Base-by-base conservation (phyloP, 1,284 basidiomycete species). In the Grifola frondosa region DNA sequence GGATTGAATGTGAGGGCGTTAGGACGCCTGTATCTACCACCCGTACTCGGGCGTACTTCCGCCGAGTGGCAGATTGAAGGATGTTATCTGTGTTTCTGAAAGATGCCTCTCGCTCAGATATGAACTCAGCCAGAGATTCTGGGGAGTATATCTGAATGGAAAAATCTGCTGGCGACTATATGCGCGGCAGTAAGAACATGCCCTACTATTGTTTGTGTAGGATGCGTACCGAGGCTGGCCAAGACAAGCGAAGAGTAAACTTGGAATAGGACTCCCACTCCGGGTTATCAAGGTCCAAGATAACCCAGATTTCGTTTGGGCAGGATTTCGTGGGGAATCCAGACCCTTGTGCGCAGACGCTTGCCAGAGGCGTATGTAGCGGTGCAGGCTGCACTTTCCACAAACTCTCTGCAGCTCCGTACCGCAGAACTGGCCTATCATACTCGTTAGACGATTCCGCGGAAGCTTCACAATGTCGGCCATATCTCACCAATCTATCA, bases 231-330 rank as follows among this genome's bases (percentile, higher is more conserved):
- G 71, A 81, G 40, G 82, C 83, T 21, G 81, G 73, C 77, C 78
- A 85, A 25, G 84, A 86, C 13, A 82, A 46, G 26, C 82, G 67
- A 23, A 85, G 62, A 1, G 82, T 84, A 54, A 80, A 85, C 30
- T 72, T 70, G 17, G 64, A 53, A 53, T 75, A 74, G 1, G 52
- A 45, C 8, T 47, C 50, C 80, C 81, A 84, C 5, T 44, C 44
- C 2, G 54, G 49, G 46, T 65, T 59, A 52, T 78, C 75, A 13
- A 82, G 59, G 57, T 80, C 73, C 6, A 86, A 68, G 9, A 62
- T 53, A 17, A 80, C 42, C 81, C 83, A 85, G 10, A 74, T 50
- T 48, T 81, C 79, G 53, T 81, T 69, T 4, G 68, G 66, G 49
- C 79, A 82, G 17, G 55, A 41, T 7, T 46, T 36, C 2, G 28